Evolutionary conservation across 2,329 filamentous ascomycete genomes (phyloP).

Genomic region (Fusarium nanum): DNA sequence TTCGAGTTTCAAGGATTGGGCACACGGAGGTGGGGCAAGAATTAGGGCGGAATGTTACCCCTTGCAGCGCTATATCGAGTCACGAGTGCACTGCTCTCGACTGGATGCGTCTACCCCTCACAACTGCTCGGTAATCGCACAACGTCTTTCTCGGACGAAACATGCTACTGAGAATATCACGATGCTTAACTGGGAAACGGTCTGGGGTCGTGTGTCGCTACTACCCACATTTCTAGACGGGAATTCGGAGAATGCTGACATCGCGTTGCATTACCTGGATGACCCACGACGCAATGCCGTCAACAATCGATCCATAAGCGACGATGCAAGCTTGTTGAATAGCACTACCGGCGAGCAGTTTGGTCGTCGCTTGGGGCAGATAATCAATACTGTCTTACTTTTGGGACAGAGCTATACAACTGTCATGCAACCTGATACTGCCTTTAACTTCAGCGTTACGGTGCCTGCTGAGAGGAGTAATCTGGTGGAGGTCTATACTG

Average conservation of each 20-base stretch:
- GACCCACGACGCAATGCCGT: neutral
- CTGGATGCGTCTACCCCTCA: neutral
- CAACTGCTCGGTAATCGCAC: slow-evolving; percentile 16
- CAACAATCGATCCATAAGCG: no score
- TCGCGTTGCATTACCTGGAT: neutral
- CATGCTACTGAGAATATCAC: neutral
- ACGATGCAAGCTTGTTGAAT: no score
- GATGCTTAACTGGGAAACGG: neutral
- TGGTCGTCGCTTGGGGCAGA: neutral
- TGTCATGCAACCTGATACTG: neutral
- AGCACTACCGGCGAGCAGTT: no score
- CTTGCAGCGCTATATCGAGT: slow-evolving; percentile 25
- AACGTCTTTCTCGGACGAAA: neutral
- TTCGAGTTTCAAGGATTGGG: no score
- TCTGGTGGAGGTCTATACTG: neutral
- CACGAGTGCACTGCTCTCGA: slow-evolving; percentile 11
- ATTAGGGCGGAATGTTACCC: neutral
- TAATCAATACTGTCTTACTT: neutral
- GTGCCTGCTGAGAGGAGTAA: neutral
- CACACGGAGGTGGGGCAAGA: no score
- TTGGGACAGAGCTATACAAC: neutral
- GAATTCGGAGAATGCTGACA: neutral
- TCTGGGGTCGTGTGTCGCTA: neutral
- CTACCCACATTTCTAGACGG: neutral
- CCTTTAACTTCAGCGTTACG: neutral